Base-by-base conservation (phyloP, 441 rosid species). In the Kokia cookei region DNA sequence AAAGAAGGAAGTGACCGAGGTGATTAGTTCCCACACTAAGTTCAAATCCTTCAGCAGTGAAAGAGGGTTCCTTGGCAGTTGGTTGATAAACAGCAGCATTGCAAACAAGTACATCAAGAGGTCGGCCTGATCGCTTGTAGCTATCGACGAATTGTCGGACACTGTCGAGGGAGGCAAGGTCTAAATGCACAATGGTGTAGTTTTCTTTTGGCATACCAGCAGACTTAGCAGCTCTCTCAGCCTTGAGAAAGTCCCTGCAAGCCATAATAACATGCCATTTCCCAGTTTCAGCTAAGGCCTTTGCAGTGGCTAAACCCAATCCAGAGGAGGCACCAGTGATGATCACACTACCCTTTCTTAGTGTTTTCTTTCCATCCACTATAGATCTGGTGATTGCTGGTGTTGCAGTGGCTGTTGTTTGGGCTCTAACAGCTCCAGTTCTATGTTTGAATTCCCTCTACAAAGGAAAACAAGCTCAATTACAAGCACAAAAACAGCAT, bases 231-330 rank as follows among this genome's bases (percentile, higher is more conserved):
- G 97, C 99, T 75, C 76, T 91, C 80, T 93, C 94, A 3, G 90
- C 73, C 85, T 89, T 91, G 43, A 88, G 91, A 78, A 88, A 90
- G 82, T 83, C 97, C 77, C 98, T 84, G 84, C 99, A 96, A 74
- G 99, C 99, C 99, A 96, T 92, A 69, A 92, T 90, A 51, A 93
- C 80, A 60, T 93, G 88, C 97, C 99, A 92, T 81, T 96, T 96
- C 32, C 98, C 98, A 15, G 91, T 84, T 72, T 96, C 97, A 3
- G 96, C 97, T 32, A 96, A 80, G 54, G 97, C 90, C 86, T 92
- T 96, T 7, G 98, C 97, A 3, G 96, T 77, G 64, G 97, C 97
- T 22, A 96, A 80, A 74, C 99, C 99, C 72, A 96, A 76, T 45
- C 99, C 98, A 2, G 99, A 96, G 2, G 98, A 96, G n/a, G 97